These are phyloP conservation scores for Lasiodiplodia theobromae DNA, from an alignment of 2,329 filamentous ascomycete genomes.

Conservation along the genomic window DNA sequence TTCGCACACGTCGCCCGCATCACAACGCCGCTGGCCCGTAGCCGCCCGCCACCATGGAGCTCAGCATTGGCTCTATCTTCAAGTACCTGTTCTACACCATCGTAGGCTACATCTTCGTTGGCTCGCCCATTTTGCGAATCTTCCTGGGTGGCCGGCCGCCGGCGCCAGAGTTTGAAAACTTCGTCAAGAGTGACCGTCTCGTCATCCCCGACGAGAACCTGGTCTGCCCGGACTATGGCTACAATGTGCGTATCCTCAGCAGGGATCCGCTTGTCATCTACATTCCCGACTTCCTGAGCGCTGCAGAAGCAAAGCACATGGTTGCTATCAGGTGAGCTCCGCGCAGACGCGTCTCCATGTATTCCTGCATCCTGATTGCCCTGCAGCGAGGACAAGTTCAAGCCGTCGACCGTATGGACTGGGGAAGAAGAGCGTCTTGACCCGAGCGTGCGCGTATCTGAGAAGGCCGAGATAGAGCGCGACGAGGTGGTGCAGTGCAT, in stretches of 20 bases:
- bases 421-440: conserved; percentile 57
- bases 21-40: not conserved
- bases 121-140: conserved; percentile 41
- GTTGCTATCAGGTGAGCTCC: conserved; percentile 59
- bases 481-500: conserved; percentile 63
- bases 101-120: conserved; percentile 45
- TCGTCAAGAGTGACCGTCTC: conserved; percentile 45
- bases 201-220: conserved; percentile 51
- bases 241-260: conserved; percentile 58
- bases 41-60: conserved; percentile 19
- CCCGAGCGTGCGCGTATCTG: conserved; percentile 59
- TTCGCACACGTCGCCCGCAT: conserved; percentile 7
- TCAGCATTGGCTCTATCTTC: conserved; percentile 35
- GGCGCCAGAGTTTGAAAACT: conserved; percentile 19
- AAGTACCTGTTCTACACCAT: conserved; percentile 43
- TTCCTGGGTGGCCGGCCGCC: conserved; percentile 31
- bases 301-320: conserved; percentile 58
- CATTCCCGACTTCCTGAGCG: conserved; percentile 62
- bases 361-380: conserved; percentile 27
- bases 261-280: conserved; percentile 65
- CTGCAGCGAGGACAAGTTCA: conserved; percentile 56
- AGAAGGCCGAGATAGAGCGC: conserved; percentile 52
- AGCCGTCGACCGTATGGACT: conserved; percentile 62
- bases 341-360: not conserved
- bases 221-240: conserved; percentile 47